Conservation (phyloP, 106 monocot species). For the Triglochin maritima region DNA sequence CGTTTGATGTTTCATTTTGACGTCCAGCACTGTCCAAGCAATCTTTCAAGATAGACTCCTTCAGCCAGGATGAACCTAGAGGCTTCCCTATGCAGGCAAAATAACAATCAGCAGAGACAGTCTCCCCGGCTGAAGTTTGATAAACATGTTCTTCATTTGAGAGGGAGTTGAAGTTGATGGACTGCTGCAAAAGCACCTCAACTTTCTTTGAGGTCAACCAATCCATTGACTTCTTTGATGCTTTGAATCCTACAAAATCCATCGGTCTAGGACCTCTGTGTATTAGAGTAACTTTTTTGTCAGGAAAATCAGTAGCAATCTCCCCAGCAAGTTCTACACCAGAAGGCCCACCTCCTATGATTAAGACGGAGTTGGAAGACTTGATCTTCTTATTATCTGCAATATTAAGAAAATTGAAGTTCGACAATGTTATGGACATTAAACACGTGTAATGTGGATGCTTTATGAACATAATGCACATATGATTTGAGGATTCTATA, state of each 20-base stretch:
- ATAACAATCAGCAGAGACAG: slow-evolving; percentile 12
- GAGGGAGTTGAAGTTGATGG: background rate
- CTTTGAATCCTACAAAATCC: slow-evolving; percentile 18
- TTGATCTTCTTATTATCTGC: slow-evolving; percentile 24
- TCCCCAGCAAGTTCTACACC: slow-evolving; percentile 28
- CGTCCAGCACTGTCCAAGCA: slow-evolving; percentile 11
- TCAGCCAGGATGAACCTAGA: slow-evolving; percentile 6
- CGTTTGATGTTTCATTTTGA: background rate
- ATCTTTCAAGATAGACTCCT: slow-evolving; percentile 12
- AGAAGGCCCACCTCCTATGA: slow-evolving; percentile 20
- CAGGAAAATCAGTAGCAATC: slow-evolving; percentile 19
- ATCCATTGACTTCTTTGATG: slow-evolving; percentile 8
- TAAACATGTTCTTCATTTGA: slow-evolving; percentile 1
- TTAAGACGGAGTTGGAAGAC: slow-evolving; percentile 11
- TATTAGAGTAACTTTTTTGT: slow-evolving; percentile 22
- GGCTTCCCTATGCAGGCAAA: slow-evolving; percentile 14
- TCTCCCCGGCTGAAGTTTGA: slow-evolving; percentile 15
- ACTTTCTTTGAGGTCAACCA: slow-evolving; percentile 21
- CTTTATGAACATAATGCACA: no score
- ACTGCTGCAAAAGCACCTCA: slow-evolving; percentile 18
- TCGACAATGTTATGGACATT: background rate
- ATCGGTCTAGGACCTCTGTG: slow-evolving; percentile 17
- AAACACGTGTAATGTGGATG: background rate
- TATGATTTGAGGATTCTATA: no score
- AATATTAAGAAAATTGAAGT: background rate